Evolutionary conservation across 352 stramenopile genomes (phyloP).

Genomic region (Phytopythium aichiense): DNA sequence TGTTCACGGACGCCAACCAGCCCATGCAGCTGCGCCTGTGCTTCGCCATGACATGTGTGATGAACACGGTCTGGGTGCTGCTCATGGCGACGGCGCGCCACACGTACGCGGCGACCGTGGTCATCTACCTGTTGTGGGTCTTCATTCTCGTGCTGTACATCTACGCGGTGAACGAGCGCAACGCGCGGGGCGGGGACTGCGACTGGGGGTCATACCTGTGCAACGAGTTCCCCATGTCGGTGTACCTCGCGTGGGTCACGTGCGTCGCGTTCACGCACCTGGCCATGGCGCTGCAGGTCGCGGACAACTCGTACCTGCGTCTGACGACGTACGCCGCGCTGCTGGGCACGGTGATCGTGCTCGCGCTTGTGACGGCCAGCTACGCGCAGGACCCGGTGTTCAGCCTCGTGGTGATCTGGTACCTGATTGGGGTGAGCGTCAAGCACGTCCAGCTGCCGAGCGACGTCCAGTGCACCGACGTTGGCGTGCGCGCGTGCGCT

Average conservation of each 20-base stretch:
- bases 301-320: slow-evolving; percentile 38
- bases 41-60: slow-evolving; percentile 60
- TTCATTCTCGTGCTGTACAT: slow-evolving; percentile 72
- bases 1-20: slow-evolving; percentile 69
- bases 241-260: slow-evolving; percentile 82
- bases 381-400: slow-evolving; percentile 63
- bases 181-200: slow-evolving; percentile 24
- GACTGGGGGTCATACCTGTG: slow-evolving; percentile 72
- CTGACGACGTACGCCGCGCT: slow-evolving; percentile 64
- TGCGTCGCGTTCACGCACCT: slow-evolving; percentile 59
- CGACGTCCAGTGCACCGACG: slow-evolving; percentile 43
- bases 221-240: slow-evolving; percentile 66
- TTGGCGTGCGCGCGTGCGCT: slow-evolving; percentile 56
- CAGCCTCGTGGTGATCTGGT: slow-evolving; percentile 65
- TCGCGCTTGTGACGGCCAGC: slow-evolving; percentile 50
- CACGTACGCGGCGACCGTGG: slow-evolving; percentile 45
- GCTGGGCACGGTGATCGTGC: slow-evolving; percentile 51
- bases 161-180: slow-evolving; percentile 76
- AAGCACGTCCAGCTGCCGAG: slow-evolving; percentile 46
- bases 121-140: slow-evolving; percentile 71
- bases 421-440: slow-evolving; percentile 53
- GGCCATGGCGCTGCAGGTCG: slow-evolving; percentile 64
- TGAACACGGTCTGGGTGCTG: slow-evolving; percentile 66
- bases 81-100: slow-evolving; percentile 50
- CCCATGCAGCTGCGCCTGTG: slow-evolving; percentile 55